Base-by-base conservation (phyloP, 768 basidiomycete genomes). In the Phanerochaete sordida region DNA sequence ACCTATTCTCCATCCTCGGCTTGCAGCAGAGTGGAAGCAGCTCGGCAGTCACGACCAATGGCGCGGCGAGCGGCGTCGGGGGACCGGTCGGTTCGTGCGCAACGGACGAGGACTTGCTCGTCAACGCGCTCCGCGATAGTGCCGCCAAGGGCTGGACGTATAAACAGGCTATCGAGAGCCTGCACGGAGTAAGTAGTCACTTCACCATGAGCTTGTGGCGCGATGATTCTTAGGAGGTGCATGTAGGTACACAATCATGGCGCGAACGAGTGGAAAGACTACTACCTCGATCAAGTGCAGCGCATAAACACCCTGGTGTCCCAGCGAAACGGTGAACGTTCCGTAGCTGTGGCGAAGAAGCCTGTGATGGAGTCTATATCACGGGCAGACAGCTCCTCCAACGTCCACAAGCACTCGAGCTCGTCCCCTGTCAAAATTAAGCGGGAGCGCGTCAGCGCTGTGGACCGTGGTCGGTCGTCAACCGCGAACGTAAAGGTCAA, bases 191-290 rank as follows among this genome's bases (percentile, higher is more conserved):
- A 68, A 64, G 84, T 74, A 23, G 1, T 56, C 31, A 5, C n/a
- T 24, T 15, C 12, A 1, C 21, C 45, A 56, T 59, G n/a, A 4
- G 19, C 4, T 27, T 7, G 45, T 23, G n/a, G 47, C 45, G 23
- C 35, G 31, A 58, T 30, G 24, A 27, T 15, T 62, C 33, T 60
- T 48, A 33, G 47, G 56, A 33, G 45, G 28, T 51, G 26, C 31
- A 31, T 50, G 26, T 47, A 80, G 79, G 70, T 76, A 49, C 78
- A 81, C 45, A 75, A 76, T 27, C 79, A 81, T 39, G 70, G 75
- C 12, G 81, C 87, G 37, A 84, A 78, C 68, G 72, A 87, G 24
- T 91, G 89, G 89, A 91, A 90, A 67, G 90, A 91, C 65, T 90
- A 90, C 68, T 91, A 87, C 64, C 77, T 91, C 16, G 87, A 90